Evolutionary conservation across 2,329 filamentous ascomycete species (phyloP), one percentile per base, ranked within the genome.

Genomic region (Massarina eburnea): DNA sequence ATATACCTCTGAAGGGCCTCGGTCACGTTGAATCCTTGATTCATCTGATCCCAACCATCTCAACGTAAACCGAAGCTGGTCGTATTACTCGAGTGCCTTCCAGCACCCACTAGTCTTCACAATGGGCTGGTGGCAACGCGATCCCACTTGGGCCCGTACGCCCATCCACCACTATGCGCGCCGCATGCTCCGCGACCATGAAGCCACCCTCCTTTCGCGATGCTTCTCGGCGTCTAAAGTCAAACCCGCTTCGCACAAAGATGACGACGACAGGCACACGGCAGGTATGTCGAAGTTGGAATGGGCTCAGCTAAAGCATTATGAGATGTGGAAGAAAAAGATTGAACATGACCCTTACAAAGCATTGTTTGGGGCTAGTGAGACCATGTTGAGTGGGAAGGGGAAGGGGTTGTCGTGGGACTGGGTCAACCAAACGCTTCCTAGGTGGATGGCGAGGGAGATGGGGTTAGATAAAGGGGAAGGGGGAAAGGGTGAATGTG

Each of bases 281-380:
- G 39, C 50, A 8, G 56, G 55, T 33, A 52, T 66, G 46, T 59
- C 64, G 9, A 55, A 62, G 24, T 51, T 61, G 10, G 58, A 68
- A 35, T 67, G 65, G 64, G 27, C 27, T 30, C 63, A 63, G 35
- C 33, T 62, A 15, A 58, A 61, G 32, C 57, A 64, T 26, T 61
- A 62, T 24, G 49, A 51, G 17, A 53, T 43, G n/a, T 68, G 62
- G 64, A 62, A 54, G 46, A 57, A 50, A 49, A 48, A 53, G 20
- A 39, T 75, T 26, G 61, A 71, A 30, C 57, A 67, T 15, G 69
- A 76, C 43, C 73, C 74, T 9, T 76, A 76, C 42, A 62, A 67
- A 41, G 65, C 70, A 8, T 54, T 75, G 24, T 76, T 76, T 43
- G 74, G 73, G 2, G 70, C 68, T 2, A 69, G 67, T 35, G 61